These are phyloP conservation scores for Brettanomyces anomalus DNA, from an alignment of 805 yeast species.

Conservation along the genomic window DNA sequence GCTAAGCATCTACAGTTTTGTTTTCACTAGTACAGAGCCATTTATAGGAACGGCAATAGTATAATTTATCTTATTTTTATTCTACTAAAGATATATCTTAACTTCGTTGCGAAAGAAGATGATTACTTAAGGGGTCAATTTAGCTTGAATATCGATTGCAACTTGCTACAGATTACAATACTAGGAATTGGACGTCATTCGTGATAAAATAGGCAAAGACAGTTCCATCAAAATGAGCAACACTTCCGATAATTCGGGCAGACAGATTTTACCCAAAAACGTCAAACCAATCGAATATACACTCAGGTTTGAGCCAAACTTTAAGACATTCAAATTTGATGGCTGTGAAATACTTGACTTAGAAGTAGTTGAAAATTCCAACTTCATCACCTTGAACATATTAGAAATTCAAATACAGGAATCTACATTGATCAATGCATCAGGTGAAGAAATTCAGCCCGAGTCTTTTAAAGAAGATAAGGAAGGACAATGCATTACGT, in stretches of 20 bases:
- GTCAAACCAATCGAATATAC: constrained; percentile 76
- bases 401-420: constrained; percentile 20
- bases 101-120: no score
- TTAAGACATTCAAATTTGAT: constrained; percentile 34
- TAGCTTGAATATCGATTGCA: no score
- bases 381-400: constrained; percentile 37
- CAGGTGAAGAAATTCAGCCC: constrained; percentile 15
- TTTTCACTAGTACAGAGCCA: no score
- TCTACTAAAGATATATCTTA: no score
- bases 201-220: no score
- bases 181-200: no score
- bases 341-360: constrained; percentile 48
- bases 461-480: constrained; percentile 25
- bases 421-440: constrained; percentile 9
- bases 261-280: constrained; percentile 30
- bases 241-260: neutral
- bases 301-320: constrained; percentile 34
- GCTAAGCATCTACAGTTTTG: no score
- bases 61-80: no score
- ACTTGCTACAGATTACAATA: no score
- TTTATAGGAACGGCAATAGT: no score
- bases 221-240: neutral
- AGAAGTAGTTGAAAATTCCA: constrained; percentile 35
- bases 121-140: no score
- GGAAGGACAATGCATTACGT: constrained; percentile 55